These are phyloP conservation scores for Agaricales sp. DNA, from an alignment of 1,284 basidiomycete species.

Conservation along the genomic window DNA sequence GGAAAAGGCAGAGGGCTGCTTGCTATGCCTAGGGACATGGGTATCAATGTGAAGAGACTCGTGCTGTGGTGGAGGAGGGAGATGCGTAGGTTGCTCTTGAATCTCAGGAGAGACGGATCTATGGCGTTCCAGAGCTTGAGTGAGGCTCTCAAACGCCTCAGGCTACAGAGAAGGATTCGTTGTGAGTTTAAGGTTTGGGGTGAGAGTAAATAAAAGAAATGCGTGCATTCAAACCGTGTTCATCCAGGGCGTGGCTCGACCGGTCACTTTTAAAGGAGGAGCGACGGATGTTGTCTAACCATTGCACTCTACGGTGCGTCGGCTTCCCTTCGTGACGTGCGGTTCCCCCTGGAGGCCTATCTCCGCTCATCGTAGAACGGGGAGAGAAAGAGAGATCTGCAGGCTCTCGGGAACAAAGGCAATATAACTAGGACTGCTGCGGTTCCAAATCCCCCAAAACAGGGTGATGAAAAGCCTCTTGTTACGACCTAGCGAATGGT, in stretches of 20 bases:
- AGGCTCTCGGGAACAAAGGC: too few species aligned
- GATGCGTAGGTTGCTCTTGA: slow-evolving; percentile 6
- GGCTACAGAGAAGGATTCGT: slow-evolving; percentile 24
- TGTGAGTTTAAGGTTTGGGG: background rate
- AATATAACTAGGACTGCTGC: too few species aligned
- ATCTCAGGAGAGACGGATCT: slow-evolving; percentile 6
- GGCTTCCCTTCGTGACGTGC: slow-evolving; percentile 23
- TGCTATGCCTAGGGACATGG: background rate
- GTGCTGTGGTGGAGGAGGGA: slow-evolving; percentile 10
- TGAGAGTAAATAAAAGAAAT: background rate
- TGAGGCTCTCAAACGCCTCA: slow-evolving; percentile 38
- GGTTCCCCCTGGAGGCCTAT: slow-evolving; percentile 20
- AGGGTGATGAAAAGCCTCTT: too few species aligned
- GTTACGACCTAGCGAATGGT: too few species aligned
- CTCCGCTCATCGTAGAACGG: slow-evolving; percentile 4
- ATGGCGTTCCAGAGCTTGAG: slow-evolving; percentile 17
- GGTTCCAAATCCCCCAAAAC: too few species aligned
- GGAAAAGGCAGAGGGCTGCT: background rate
- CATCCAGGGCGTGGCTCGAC: slow-evolving; percentile 31
- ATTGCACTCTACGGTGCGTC: slow-evolving; percentile 39
- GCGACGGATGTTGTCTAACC: slow-evolving; percentile 19
- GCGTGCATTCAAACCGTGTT: slow-evolving; percentile 36
- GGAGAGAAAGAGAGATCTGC: background rate
- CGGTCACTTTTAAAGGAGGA: background rate
- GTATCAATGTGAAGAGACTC: background rate